phyloP scores from a whole-genome alignment of 2,329 filamentous ascomycete species.

The Trichoderma aggressivum region DNA sequence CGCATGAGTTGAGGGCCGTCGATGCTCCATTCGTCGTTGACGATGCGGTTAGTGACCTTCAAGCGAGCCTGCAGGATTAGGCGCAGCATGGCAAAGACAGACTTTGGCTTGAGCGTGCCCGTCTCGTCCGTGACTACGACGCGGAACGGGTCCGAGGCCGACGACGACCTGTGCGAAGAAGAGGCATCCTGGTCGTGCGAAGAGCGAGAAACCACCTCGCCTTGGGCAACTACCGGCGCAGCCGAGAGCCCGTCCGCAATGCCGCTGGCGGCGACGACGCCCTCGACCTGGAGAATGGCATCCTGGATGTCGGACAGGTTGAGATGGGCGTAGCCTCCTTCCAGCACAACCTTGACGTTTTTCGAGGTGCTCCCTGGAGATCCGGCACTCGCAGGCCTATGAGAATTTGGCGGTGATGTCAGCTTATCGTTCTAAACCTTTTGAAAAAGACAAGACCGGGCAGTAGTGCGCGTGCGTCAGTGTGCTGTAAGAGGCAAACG shows the following conservation, averaged over 20 bases:
- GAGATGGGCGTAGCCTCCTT: conserved; percentile 35
- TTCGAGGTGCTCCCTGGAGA: conserved; percentile 5
- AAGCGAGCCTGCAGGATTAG: conserved; percentile 32
- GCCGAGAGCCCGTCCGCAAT: neutral
- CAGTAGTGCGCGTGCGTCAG: neutral
- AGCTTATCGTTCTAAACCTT: conserved; percentile 4
- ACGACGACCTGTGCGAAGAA: neutral
- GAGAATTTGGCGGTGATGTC: neutral
- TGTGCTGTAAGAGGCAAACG: neutral
- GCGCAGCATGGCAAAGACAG: conserved; percentile 29
- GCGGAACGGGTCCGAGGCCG: conserved; percentile 21
- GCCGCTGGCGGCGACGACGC: neutral
- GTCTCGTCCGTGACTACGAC: conserved; percentile 27
- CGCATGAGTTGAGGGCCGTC: conserved; percentile 28
- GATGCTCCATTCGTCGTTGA: conserved; percentile 32
- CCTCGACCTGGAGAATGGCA: conserved; percentile 34
- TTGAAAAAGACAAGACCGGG: neutral
- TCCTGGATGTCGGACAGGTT: conserved; percentile 34
- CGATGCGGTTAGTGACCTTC: conserved; percentile 29
- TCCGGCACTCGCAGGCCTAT: conserved; percentile 9
- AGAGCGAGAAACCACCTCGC: conserved; percentile 9
- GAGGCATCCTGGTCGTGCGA: conserved; percentile 6
- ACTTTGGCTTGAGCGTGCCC: conserved; percentile 26
- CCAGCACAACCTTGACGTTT: conserved; percentile 16
- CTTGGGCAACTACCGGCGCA: neutral